Percentiles rank a stretch among this genome's conserved stretches.
Evolutionary conservation across 2,329 filamentous ascomycete genomes (phyloP).

Genomic region (Aspergillus tubingensis): DNA sequence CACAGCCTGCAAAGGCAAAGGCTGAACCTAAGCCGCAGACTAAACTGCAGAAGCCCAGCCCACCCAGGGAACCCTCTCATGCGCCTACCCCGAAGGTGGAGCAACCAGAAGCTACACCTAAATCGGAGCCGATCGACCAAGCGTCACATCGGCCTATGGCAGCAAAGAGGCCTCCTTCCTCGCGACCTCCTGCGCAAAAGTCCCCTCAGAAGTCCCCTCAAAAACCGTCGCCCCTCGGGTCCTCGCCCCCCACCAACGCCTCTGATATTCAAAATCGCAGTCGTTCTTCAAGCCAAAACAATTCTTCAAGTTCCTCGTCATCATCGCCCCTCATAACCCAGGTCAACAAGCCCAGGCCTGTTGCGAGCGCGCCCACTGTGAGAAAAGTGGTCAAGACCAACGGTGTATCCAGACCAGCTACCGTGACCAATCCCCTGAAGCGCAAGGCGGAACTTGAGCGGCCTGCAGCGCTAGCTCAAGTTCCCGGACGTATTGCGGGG

Average conservation of each 20-base stretch:
- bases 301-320: conserved; percentile 49
- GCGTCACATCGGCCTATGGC: conserved; percentile 34
- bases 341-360: conserved; percentile 31
- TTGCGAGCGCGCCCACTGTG: conserved; percentile 20
- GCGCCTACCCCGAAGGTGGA: conserved; percentile 29
- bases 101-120: conserved; percentile 26
- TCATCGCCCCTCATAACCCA: conserved; percentile 50
- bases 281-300: conserved; percentile 44
- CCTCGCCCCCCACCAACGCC: conserved; percentile 62
- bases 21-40: conserved; percentile 21
- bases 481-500: conserved; percentile 32
- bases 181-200: conserved; percentile 42
- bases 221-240: conserved; percentile 63
- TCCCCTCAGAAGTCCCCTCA: conserved; percentile 58
- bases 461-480: conserved; percentile 21
- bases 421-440: conserved; percentile 39
- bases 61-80: conserved; percentile 22
- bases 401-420: conserved; percentile 29
- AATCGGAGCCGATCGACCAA: conserved; percentile 27
- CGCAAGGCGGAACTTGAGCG: conserved; percentile 43
- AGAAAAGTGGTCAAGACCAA: conserved; percentile 30
- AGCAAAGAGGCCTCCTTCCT: conserved; percentile 39
- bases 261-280: conserved; percentile 56
- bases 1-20: conserved; percentile 19
- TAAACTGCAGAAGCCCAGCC: conserved; percentile 23